Conservation (phyloP, 257 asterid genomes). For the Gardenia jasminoides region DNA sequence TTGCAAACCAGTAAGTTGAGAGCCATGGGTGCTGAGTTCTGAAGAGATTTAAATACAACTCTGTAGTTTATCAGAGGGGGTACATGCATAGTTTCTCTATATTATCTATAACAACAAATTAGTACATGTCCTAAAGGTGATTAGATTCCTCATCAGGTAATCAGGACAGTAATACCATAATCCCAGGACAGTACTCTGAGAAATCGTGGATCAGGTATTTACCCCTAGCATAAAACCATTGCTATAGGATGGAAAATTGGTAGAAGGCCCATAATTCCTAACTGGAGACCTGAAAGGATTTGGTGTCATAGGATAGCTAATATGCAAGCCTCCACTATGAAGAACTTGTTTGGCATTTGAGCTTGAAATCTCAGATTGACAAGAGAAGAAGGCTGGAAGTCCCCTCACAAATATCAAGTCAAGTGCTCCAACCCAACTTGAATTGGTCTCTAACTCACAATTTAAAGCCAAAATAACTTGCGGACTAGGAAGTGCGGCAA, state of each 20-base stretch:
- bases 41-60: background rate
- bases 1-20: background rate
- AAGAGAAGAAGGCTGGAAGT: slow-evolving; percentile 30
- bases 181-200: background rate
- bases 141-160: background rate
- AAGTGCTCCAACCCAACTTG: slow-evolving; percentile 32
- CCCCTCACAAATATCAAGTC: slow-evolving; percentile 27
- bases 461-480: slow-evolving; percentile 28
- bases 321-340: slow-evolving; percentile 23
- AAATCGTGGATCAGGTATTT: slow-evolving; percentile 26
- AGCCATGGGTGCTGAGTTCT: background rate
- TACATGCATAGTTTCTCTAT: background rate
- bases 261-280: slow-evolving; percentile 27
- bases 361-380: slow-evolving; percentile 31
- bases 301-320: slow-evolving; percentile 36
- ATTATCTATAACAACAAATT: background rate
- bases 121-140: background rate
- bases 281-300: slow-evolving; percentile 43
- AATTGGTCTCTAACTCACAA: slow-evolving; percentile 24
- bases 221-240: slow-evolving; percentile 37
- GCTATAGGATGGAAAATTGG: slow-evolving; percentile 33
- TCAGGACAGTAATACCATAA: background rate
- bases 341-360: slow-evolving; percentile 27
- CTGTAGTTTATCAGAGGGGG: background rate
- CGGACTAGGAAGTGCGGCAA: slow-evolving; percentile 22